Percentiles rank a stretch among this genome's conserved stretches.
Conservation (phyloP, 257 asterid genomes). For the Buddleja alternifolia region DNA sequence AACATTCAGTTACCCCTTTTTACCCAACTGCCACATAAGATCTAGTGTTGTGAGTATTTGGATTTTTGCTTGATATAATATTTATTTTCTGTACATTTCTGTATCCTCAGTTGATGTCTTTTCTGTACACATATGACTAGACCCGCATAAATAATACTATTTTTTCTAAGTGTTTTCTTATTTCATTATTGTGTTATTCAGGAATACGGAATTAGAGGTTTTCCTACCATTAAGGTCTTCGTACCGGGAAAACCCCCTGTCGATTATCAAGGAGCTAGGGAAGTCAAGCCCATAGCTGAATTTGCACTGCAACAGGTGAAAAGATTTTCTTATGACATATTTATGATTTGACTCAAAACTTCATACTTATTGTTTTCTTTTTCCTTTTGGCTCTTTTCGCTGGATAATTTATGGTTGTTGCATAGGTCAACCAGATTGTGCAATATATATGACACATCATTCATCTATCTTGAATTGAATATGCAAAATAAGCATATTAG, state of each 20-base stretch:
- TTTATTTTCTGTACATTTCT: too few species aligned
- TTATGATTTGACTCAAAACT: neutral
- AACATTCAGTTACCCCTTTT: too few species aligned
- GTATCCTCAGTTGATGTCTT: too few species aligned
- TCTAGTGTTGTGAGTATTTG: too few species aligned
- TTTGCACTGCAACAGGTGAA: conserved; percentile 70
- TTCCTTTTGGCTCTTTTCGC: conserved; percentile 6
- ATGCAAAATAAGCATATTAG: neutral
- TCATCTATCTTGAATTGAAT: neutral
- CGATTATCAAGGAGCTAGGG: conserved; percentile 98
- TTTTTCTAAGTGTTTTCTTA: neutral
- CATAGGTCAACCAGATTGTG: conserved; percentile 6
- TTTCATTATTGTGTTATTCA: conserved; percentile 34
- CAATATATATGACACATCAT: neutral
- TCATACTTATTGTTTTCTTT: neutral
- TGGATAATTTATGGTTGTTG: neutral
- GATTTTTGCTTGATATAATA: too few species aligned
- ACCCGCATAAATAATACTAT: neutral
- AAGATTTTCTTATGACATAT: neutral
- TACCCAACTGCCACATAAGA: too few species aligned
- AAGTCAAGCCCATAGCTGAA: conserved; percentile 78
- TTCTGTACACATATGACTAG: too few species aligned
- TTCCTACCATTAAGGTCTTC: conserved; percentile 96
- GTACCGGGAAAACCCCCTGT: conserved; percentile 86
- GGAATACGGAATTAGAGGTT: conserved; percentile 92